Percentiles rank a stretch among this genome's conserved stretches.
Evolutionary conservation across 1,284 basidiomycete species (phyloP).

Genomic region (Ceratobasidium sp.): DNA sequence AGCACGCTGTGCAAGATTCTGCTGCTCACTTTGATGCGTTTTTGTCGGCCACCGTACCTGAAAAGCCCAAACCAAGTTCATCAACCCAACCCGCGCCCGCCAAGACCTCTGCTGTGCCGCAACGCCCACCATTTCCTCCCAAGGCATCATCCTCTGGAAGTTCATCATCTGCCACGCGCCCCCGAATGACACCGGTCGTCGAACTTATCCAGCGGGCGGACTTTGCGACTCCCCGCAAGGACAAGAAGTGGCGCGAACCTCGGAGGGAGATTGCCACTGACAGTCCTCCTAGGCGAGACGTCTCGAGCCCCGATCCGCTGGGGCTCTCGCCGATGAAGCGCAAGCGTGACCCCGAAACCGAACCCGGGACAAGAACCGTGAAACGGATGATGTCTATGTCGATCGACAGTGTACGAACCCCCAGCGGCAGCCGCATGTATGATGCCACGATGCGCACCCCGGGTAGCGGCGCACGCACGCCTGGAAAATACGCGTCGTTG

Average conservation of each 20-base stretch:
- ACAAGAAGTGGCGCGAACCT: slow-evolving; percentile 44
- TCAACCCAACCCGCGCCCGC: slow-evolving; percentile 9
- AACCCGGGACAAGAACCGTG: slow-evolving; percentile 75
- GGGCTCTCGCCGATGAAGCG: slow-evolving; percentile 39
- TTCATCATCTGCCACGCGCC: slow-evolving; percentile 5
- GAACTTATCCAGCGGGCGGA: slow-evolving; percentile 20
- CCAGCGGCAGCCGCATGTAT: slow-evolving; percentile 7
- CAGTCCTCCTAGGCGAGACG: slow-evolving; percentile 38
- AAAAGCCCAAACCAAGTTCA: slow-evolving; percentile 33
- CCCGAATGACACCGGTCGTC: slow-evolving; percentile 20
- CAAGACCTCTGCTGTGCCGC: neutral
- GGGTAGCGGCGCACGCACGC: slow-evolving; percentile 5
- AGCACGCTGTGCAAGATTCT: slow-evolving; percentile 43
- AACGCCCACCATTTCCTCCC: slow-evolving; percentile 24
- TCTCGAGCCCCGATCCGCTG: slow-evolving; percentile 41
- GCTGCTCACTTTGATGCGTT: slow-evolving; percentile 47
- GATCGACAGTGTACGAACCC: slow-evolving; percentile 56
- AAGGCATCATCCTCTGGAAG: slow-evolving; percentile 5
- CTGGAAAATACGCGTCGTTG: slow-evolving; percentile 7
- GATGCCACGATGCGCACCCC: slow-evolving; percentile 42
- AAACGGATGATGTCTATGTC: slow-evolving; percentile 84
- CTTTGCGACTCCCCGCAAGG: slow-evolving; percentile 45
- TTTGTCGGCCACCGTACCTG: slow-evolving; percentile 30
- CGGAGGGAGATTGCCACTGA: slow-evolving; percentile 41
- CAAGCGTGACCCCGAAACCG: slow-evolving; percentile 27